Base-by-base conservation (phyloP, 345 rosid species). In the Gossypium ekmanianum region DNA sequence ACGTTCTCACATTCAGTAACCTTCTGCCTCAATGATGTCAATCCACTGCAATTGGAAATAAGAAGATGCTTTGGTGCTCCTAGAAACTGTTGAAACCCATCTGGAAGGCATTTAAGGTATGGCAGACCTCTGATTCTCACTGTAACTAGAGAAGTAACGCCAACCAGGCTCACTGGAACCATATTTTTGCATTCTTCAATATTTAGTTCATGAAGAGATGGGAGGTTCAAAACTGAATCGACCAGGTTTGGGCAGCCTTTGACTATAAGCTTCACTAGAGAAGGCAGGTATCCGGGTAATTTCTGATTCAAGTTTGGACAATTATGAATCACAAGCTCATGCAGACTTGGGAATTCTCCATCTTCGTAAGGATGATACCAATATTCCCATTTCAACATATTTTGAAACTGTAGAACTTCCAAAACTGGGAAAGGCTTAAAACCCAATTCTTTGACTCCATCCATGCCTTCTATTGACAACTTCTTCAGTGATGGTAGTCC, bases 301-400 rank as follows among this genome's bases (percentile, higher is more conserved):
- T 3, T 51, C 50, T 43, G 24, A 16, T 0, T 29, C 68, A 81
- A 61, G 39, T 71, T 66, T 3, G 79, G 81, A 54, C 84, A 79
- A 13, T 52, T 10, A 14, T 11, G 52, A 14, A 84, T 59, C 16
- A 22, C 8, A 22, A 84, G 81, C 73, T 79, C 72, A 7, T 43
- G 63, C 2, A 84, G 84, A 13, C 27, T 18, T 22, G 77, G 82
- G 59, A 84, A 81, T 48, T 45, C 80, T 26, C 27, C 68, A 61
- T 66, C 69, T 26, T 43, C 26, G 27, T 7, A 9, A 6, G 51
- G 27, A 61, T 63, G 24, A 58, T 13, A 11, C 86, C 84, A 81
- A 29, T 61, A 57, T 29, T 51, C 1, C 86, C 82, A 84, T 11
- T 67, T 16, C 7, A 11, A 7, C 84, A 84, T 81, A 11, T 63